Evolutionary conservation across 2,329 filamentous ascomycete species (phyloP).

Genomic region (Neonectria hederae): DNA sequence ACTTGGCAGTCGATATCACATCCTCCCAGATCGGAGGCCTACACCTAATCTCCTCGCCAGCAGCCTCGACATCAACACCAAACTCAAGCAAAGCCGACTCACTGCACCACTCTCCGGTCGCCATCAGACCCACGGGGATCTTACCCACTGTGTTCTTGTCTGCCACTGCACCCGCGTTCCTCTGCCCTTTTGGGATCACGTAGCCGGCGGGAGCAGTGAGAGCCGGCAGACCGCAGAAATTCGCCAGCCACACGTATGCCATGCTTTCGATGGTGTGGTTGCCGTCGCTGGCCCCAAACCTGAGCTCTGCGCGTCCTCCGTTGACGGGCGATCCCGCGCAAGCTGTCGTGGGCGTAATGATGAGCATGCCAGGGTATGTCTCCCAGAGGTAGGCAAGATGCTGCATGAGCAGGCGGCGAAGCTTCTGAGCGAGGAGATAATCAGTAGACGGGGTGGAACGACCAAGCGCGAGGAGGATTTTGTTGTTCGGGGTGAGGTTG

Average conservation of each 20-base stretch:
- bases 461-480: constrained; percentile 72
- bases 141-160: constrained; percentile 49
- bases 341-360: constrained; percentile 74
- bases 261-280: constrained; percentile 57
- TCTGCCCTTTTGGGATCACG: constrained; percentile 48
- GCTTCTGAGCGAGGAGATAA: constrained; percentile 73
- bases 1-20: constrained; percentile 3
- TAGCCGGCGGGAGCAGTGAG: constrained; percentile 59
- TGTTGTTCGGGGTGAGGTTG: constrained; percentile 68
- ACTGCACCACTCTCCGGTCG: constrained; percentile 63
- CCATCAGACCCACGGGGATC: constrained; percentile 65
- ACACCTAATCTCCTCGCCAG: constrained; percentile 36
- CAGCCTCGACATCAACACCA: constrained; percentile 56
- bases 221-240: constrained; percentile 59
- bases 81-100: constrained; percentile 61
- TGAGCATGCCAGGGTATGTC: constrained; percentile 72
- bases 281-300: constrained; percentile 47
- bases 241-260: constrained; percentile 62
- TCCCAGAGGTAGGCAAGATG: constrained; percentile 75
- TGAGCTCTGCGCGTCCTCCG: constrained; percentile 22
- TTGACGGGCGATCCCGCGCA: constrained; percentile 58
- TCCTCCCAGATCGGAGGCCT: constrained; percentile 22
- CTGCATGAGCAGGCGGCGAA: constrained; percentile 74
- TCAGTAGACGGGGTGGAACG: constrained; percentile 71
- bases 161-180: constrained; percentile 44